These are phyloP conservation scores for Musa troglodytarum DNA, from an alignment of 176 grass and related monocot species.

Conservation along the genomic window DNA sequence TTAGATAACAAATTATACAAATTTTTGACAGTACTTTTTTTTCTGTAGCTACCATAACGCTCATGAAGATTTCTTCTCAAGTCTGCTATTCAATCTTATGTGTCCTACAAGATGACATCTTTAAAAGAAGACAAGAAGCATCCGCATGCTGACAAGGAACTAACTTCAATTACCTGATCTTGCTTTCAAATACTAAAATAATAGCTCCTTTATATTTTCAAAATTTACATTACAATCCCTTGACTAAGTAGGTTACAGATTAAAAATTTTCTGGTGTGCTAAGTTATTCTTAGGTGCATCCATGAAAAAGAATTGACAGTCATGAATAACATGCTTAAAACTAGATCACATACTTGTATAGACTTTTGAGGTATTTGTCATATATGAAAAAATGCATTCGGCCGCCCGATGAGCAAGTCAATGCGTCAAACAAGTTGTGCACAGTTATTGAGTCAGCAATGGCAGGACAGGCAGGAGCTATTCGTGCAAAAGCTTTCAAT, in stretches of 20 bases:
- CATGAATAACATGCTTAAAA: constrained; percentile 11
- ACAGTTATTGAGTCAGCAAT: constrained; percentile 77
- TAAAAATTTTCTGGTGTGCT: not conserved
- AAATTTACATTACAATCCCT: too few relatives aligned
- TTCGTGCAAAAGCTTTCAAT: constrained; percentile 69
- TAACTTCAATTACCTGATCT: too few relatives aligned
- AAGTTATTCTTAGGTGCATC: not conserved
- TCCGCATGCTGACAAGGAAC: too few relatives aligned
- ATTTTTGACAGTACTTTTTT: too few relatives aligned
- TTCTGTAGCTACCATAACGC: too few relatives aligned
- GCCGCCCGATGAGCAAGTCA: constrained; percentile 58
- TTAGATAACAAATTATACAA: too few relatives aligned
- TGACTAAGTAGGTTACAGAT: not conserved
- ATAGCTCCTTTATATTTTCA: too few relatives aligned
- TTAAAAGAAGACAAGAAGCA: too few relatives aligned
- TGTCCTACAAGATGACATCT: not conserved
- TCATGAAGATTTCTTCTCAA: too few relatives aligned
- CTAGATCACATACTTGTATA: constrained; percentile 40
- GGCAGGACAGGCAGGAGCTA: constrained; percentile 59
- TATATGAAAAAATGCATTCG: constrained; percentile 83
- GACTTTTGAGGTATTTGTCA: constrained; percentile 70
- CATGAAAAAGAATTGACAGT: not conserved
- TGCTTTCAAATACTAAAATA: too few relatives aligned
- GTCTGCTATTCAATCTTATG: too few relatives aligned
- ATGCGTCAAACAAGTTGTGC: constrained; percentile 69